These are phyloP conservation scores for Chlamydomonas reinhardtii DNA, from an alignment of 163 green algal species.

Conservation along the genomic window DNA sequence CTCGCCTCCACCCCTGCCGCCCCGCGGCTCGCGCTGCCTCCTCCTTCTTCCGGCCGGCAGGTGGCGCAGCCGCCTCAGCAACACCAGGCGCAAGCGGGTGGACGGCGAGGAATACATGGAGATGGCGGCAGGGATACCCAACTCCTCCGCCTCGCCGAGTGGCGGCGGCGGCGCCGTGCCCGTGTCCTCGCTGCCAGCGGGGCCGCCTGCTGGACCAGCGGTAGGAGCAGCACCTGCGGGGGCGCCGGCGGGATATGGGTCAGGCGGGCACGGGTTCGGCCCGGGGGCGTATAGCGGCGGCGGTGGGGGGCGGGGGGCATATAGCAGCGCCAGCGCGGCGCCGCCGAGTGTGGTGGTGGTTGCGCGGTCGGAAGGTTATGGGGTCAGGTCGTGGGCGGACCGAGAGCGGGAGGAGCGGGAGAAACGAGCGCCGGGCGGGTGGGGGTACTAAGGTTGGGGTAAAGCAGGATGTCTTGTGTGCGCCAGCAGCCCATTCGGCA, in stretches of 20 bases:
- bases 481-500: too few species aligned
- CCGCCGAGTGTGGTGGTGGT: conserved; percentile 7
- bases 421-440: background rate
- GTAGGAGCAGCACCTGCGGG: background rate
- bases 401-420: background rate
- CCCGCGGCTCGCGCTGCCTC: too few species aligned
- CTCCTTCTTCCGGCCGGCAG: too few species aligned
- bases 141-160: background rate
- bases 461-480: background rate
- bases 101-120: conserved; percentile 37
- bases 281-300: background rate
- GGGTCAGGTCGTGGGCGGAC: background rate
- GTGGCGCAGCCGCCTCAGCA: background rate
- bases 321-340: background rate
- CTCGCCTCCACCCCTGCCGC: too few species aligned
- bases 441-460: background rate
- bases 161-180: background rate
- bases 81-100: background rate
- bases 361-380: background rate
- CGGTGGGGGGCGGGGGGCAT: too few species aligned
- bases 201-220: background rate
- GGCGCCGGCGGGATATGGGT: too few species aligned
- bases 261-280: background rate
- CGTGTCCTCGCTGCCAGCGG: background rate
- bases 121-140: background rate